These are phyloP conservation scores for Kwoniella dejecticola DNA, from an alignment of 768 basidiomycete species.

Conservation along the genomic window DNA sequence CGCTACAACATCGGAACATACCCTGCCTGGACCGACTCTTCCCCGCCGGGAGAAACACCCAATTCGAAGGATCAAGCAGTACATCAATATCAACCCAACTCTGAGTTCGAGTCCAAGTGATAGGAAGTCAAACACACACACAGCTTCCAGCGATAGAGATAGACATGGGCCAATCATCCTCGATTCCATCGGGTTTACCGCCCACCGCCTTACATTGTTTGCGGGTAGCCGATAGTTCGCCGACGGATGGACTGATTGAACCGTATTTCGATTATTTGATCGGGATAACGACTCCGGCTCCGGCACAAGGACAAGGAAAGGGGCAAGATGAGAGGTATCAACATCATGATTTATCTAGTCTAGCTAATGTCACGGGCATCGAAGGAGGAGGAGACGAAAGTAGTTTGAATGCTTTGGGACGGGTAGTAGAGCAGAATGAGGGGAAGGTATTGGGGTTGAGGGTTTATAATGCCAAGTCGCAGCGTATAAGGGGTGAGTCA, in stretches of 20 bases:
- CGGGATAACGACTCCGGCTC: slow-evolving; percentile 74
- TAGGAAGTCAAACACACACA: neutral
- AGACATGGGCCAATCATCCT: slow-evolving; percentile 51
- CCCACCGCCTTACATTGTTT: slow-evolving; percentile 69
- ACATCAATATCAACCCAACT: too few relatives aligned
- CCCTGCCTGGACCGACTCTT: too few relatives aligned
- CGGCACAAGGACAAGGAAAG: too few relatives aligned
- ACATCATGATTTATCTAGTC: neutral
- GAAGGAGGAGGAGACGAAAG: slow-evolving; percentile 52
- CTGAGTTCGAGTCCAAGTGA: too few relatives aligned
- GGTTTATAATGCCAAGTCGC: slow-evolving; percentile 54
- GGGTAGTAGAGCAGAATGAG: too few relatives aligned
- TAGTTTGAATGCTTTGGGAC: slow-evolving; percentile 34
- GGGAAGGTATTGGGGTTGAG: too few relatives aligned
- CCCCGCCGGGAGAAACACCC: too few relatives aligned
- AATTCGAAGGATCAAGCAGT: too few relatives aligned
- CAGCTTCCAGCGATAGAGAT: neutral
- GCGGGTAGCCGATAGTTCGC: slow-evolving; percentile 83
- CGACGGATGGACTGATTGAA: slow-evolving; percentile 82
- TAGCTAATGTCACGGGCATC: slow-evolving; percentile 4
- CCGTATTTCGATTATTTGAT: slow-evolving; percentile 97
- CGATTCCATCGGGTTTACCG: slow-evolving; percentile 44
- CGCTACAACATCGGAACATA: too few relatives aligned
- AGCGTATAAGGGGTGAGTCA: slow-evolving; percentile 50
- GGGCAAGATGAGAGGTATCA: too few relatives aligned